phyloP scores from a whole-genome alignment of 306 rosid genomes.

The Gastrolobium bilobum region DNA sequence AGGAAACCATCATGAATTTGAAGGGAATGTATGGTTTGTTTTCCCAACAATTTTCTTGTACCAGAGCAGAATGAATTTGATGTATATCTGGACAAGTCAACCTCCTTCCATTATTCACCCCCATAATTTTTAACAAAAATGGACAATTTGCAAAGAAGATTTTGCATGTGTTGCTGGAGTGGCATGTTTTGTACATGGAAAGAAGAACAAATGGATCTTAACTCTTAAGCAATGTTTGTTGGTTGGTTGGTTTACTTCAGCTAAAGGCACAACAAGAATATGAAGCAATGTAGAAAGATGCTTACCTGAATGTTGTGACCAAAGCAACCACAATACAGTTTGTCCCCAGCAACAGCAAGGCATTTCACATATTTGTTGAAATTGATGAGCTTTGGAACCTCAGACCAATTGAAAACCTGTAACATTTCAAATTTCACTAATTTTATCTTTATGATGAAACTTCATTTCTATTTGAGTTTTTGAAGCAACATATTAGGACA shows the following conservation, averaged over 20 bases:
- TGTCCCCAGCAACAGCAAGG: conserved; percentile 76
- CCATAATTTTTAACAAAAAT: conserved; percentile 35
- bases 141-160: conserved; percentile 24
- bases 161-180: conserved; percentile 23
- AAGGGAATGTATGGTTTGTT: conserved; percentile 79
- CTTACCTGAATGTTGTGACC: conserved; percentile 84
- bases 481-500: conserved; percentile 5
- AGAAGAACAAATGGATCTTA: conserved; percentile 28
- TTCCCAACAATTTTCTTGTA: conserved; percentile 80
- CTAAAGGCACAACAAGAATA: conserved; percentile 18
- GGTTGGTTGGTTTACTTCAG: conserved; percentile 23
- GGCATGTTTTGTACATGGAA: conserved; percentile 27
- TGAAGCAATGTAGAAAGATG: conserved; percentile 26
- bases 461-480: conserved; percentile 30
- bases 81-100: conserved; percentile 69
- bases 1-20: conserved; percentile 73
- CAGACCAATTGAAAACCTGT: conserved; percentile 78
- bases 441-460: conserved; percentile 29
- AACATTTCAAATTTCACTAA: conserved; percentile 39
- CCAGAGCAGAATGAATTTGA: conserved; percentile 80
- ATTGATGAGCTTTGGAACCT: conserved; percentile 73
- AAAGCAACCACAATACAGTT: conserved; percentile 85
- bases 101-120: conserved; percentile 68
- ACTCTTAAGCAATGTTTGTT: conserved; percentile 4
- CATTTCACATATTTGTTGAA: conserved; percentile 84